phyloP scores from a whole-genome alignment of 345 rosid genomes.

The Ceriops zippeliana region DNA sequence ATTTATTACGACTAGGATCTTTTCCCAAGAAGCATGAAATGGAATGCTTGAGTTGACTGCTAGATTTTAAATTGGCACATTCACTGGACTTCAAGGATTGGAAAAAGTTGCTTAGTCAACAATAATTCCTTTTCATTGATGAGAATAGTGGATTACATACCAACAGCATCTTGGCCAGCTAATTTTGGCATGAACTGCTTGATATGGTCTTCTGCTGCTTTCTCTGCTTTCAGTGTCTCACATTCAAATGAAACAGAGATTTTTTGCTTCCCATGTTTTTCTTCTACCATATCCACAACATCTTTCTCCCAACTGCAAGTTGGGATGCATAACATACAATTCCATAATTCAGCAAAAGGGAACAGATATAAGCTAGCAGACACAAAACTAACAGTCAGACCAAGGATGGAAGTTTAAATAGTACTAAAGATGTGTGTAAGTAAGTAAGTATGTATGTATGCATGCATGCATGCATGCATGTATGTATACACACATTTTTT shows the following conservation, averaged over 20 bases:
- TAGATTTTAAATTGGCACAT: conserved; percentile 7
- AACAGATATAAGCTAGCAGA: background rate
- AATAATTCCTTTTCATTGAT: background rate
- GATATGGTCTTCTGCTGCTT: conserved; percentile 89
- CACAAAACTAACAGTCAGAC: background rate
- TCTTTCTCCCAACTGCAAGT: conserved; percentile 74
- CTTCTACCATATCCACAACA: conserved; percentile 63
- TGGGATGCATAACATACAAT: background rate
- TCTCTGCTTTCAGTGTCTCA: conserved; percentile 84
- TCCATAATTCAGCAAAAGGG: background rate
- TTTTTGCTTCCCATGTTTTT: conserved; percentile 59
- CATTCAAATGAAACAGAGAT: conserved; percentile 67
- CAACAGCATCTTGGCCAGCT: conserved; percentile 77
- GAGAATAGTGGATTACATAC: conserved; percentile 35
- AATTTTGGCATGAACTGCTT: conserved; percentile 80
- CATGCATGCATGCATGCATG: background rate
- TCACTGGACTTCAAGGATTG: background rate
- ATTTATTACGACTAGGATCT: background rate
- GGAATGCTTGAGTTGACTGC: background rate
- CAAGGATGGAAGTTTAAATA: background rate
- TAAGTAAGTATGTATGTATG: background rate
- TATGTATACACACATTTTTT: too few relatives aligned
- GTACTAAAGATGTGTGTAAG: background rate
- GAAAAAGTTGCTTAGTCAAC: conserved; percentile 1
- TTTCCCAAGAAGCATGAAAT: background rate